A percentile compares a stretch with the other conserved stretches of the same genome.
Conservation (phyloP, 768 basidiomycete species). For the Daedalea quercina region DNA sequence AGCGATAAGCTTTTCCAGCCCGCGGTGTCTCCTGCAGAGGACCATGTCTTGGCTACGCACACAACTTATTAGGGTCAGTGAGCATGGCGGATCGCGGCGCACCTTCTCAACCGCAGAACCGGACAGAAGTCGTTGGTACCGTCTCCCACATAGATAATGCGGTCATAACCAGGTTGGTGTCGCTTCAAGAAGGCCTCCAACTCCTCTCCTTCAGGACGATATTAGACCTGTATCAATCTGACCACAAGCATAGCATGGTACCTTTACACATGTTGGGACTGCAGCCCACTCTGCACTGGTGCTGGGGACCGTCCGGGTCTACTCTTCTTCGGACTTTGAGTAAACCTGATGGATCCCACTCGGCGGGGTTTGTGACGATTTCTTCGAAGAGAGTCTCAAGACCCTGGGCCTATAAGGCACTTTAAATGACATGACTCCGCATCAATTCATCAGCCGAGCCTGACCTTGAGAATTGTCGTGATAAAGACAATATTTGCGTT, state of each 20-base stretch:
- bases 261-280: constrained; percentile 99
- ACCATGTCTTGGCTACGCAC: constrained; percentile 74
- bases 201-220: constrained; percentile 65
- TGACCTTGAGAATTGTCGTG: constrained; percentile 77
- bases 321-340: constrained; percentile 74
- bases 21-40: constrained; percentile 73
- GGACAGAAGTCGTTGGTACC: constrained; percentile 97
- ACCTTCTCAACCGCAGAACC: constrained; percentile 73
- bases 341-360: constrained; percentile 65
- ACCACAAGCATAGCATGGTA: constrained; percentile 15
- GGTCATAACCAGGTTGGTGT: constrained; percentile 57
- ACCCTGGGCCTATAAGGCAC: constrained; percentile 56
- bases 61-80: constrained; percentile 1
- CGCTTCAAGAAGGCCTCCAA: constrained; percentile 72
- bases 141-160: constrained; percentile 88
- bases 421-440: background rate
- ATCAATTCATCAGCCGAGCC: constrained; percentile 3
- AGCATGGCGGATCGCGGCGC: background rate
- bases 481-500: constrained; percentile 94
- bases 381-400: constrained; percentile 70
- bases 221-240: background rate
- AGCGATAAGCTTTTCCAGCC: constrained; percentile 71
- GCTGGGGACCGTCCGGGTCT: constrained; percentile 71
- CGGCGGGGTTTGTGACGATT: constrained; percentile 89
- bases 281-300: constrained; percentile 83